phyloP scores from a whole-genome alignment of 208 protist genomes.

The Trichomonas vaginalis region DNA sequence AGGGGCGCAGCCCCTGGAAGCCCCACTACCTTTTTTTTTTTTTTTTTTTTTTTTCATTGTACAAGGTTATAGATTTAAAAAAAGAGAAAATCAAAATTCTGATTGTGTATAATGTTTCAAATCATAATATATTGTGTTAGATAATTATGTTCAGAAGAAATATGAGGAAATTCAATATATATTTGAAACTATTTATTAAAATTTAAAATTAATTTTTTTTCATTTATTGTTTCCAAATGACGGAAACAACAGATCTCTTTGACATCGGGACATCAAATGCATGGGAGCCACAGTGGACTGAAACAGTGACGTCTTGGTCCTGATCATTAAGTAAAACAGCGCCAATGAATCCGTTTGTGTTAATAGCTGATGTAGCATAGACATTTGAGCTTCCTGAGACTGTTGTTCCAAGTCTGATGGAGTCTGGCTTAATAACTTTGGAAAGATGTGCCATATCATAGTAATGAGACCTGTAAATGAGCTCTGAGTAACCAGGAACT shows the following conservation, averaged over 20 bases:
- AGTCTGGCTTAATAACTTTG: not conserved
- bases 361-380: not conserved
- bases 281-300: not conserved
- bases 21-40: no score
- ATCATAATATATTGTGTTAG: no score
- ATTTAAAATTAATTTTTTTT: no score
- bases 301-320: not conserved
- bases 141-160: no score
- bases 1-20: no score
- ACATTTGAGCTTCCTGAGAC: not conserved
- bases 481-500: no score
- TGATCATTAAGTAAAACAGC: not conserved
- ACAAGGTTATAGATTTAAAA: no score
- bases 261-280: not conserved
- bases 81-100: no score
- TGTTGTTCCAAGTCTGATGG: not conserved
- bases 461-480: not conserved
- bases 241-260: not conserved
- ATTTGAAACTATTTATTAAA: no score
- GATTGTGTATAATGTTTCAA: no score
- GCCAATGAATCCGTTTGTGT: not conserved
- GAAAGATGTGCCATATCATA: not conserved
- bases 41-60: no score
- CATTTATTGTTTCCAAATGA: not conserved
- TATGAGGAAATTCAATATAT: no score